Conservation (phyloP, 495 filamentous ascomycete genomes). For the Baudoinia panamericana region DNA sequence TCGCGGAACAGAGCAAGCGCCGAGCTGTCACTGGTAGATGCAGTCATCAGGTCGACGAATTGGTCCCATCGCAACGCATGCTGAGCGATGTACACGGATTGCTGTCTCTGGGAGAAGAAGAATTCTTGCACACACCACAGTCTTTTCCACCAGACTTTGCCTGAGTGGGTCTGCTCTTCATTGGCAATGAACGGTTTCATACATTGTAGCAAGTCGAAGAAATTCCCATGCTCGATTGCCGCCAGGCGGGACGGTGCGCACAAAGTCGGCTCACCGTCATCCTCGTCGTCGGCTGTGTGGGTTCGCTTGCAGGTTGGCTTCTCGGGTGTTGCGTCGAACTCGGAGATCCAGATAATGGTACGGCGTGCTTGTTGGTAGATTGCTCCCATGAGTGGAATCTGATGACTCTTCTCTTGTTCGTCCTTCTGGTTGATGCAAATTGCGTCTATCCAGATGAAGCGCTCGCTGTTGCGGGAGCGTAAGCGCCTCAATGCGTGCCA, state of each 20-base stretch:
- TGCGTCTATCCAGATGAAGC: slow-evolving; percentile 9
- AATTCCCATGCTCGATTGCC: slow-evolving; percentile 9
- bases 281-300: neutral
- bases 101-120: too few relatives aligned
- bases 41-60: too few relatives aligned
- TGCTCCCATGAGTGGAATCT: slow-evolving; percentile 5
- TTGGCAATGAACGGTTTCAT: too few relatives aligned
- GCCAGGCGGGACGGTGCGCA: slow-evolving; percentile 6
- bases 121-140: too few relatives aligned
- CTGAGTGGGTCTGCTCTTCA: too few relatives aligned
- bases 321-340: slow-evolving; percentile 4
- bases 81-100: too few relatives aligned
- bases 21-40: too few relatives aligned
- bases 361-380: slow-evolving; percentile 8
- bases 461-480: neutral
- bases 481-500: slow-evolving; percentile 2
- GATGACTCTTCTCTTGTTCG: slow-evolving; percentile 1
- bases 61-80: too few relatives aligned
- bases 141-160: too few relatives aligned
- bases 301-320: slow-evolving; percentile 1
- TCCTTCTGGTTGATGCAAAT: slow-evolving; percentile 11
- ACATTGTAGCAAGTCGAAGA: slow-evolving; percentile 2
- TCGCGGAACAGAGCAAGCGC: too few relatives aligned
- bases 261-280: slow-evolving; percentile 1
- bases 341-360: slow-evolving; percentile 5